Percentiles rank a stretch among this genome's conserved stretches.
Conservation (phyloP, 257 asterid genomes). For the Mentha longifolia region DNA sequence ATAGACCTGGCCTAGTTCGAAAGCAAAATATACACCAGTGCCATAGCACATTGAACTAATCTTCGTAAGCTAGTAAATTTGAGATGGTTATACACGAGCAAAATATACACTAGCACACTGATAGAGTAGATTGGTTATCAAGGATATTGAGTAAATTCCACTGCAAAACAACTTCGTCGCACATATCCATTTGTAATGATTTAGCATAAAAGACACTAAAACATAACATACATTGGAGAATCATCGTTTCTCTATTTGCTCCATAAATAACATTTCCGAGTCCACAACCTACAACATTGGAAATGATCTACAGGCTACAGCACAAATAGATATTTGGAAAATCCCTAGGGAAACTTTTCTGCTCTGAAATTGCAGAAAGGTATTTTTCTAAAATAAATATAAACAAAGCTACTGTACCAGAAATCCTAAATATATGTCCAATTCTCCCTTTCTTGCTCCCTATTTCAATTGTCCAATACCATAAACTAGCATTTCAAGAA, state of each 20-base stretch:
- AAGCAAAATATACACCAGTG: background rate
- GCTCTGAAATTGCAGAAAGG: background rate
- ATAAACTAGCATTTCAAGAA: constrained; percentile 13
- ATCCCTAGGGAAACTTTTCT: background rate
- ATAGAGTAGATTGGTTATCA: background rate
- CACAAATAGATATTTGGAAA: background rate
- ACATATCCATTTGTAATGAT: background rate
- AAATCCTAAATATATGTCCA: background rate
- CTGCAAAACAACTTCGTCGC: background rate
- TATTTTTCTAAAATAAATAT: background rate
- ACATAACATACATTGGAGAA: background rate
- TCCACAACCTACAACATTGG: background rate
- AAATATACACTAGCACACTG: background rate
- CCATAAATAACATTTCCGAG: background rate
- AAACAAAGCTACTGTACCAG: background rate
- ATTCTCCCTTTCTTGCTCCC: constrained; percentile 5
- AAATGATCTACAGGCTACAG: background rate
- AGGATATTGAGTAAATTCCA: background rate
- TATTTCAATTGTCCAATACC: constrained; percentile 1
- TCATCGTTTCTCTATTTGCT: background rate
- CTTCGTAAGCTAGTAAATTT: background rate
- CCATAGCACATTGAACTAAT: background rate
- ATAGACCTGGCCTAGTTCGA: background rate
- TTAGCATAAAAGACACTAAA: constrained; percentile 7
- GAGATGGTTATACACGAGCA: too few relatives aligned